Evolutionary conservation across 805 yeast species (phyloP), one percentile per base, ranked within the genome.

Genomic region (Candida xiaguanensis): DNA sequence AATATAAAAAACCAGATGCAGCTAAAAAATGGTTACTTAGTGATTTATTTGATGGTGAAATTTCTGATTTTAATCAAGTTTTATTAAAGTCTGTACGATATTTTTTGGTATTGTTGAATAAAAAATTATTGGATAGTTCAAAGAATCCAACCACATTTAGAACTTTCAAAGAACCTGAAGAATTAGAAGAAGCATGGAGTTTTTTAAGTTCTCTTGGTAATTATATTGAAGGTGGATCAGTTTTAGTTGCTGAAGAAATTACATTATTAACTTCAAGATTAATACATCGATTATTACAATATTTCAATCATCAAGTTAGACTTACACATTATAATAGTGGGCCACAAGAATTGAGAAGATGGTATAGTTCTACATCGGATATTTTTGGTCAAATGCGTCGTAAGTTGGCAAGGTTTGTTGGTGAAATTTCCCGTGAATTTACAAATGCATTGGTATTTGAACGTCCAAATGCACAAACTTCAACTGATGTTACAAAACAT

Each of bases 121-220:
- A 81, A 50, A 93, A 91, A 58, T 70, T 90, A 36, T 65, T 88
- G 34, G 95, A 88, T 49, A 78, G 89, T 42, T 80, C 89, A 0
- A 75, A 77, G 41, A 71, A 77, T 3, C 67, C 71, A 4, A 67
- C 70, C 29, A 75, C 83, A 11, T 85, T 86, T 63, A 75, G 89
- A 49, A 85, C 95, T 0, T 87, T 86, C 59, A 87, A 87, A 52
- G 97, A 87, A 52, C 90, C 96, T 1, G 99, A 91, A 49, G 89
- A 85, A 53, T 66, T 93, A 35, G 95, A 88, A 52, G 77, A 72
- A 39, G 85, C 85, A 31, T 93, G 95, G 90, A 72, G 74, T 22
- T 80, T 82, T 49, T 67, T 93, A 47, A 85, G 77, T 49, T 80
- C 80, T 49, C 72, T 87, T 25, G 96, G 97, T 11, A 77, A 74